Evolutionary conservation across 345 rosid species (phyloP), one percentile per base, ranked within the genome.

Genomic region (thale cress (Arabidopsis thaliana)): DNA sequence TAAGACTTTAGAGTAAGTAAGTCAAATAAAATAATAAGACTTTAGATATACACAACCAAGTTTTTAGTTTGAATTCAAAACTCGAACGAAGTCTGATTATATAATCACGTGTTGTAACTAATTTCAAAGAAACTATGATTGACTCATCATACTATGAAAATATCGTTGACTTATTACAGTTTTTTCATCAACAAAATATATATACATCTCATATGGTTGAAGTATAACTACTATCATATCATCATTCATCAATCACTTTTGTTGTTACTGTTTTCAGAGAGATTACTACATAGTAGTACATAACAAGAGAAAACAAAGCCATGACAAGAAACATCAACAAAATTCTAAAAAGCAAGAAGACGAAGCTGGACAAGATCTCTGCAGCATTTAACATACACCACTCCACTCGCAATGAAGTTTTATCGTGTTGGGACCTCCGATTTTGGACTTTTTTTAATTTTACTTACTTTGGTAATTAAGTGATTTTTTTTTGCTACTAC

Each of bases 301-400:
- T 42, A 74, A 34, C 41, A 65, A 49, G n/a, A 74, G 41, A 50
- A 74, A 59, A 37, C 65, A 23, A 56, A 74, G 32, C 7, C 57
- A 45, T 12, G 67, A 37, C 59, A 57, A 74, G 59, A 38, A 75
- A 67, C 68, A 67, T 67, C 2, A 60, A 68, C 40, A 75, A 75
- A 68, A 75, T 11, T 59, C 62, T 69, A 53, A 76, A 76, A 44
- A 44, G 69, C 32, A 76, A 76, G 75, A 76, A 69, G 74, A 76
- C 79, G 70, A 76, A 44, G 63, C 40, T 49, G 68, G 58, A 49
- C 78, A 75, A 74, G 53, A 76, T 68, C 57, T 76, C 79, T 61
- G 69, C 74, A 75, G 22, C 69, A 68, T 32, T 51, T 59, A 59
- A 67, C 79, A 75, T 40, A 42, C 63, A 60, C 79, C 74, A 68